Base-by-base conservation (phyloP, 441 rosid genomes). In the Croton setiger region DNA sequence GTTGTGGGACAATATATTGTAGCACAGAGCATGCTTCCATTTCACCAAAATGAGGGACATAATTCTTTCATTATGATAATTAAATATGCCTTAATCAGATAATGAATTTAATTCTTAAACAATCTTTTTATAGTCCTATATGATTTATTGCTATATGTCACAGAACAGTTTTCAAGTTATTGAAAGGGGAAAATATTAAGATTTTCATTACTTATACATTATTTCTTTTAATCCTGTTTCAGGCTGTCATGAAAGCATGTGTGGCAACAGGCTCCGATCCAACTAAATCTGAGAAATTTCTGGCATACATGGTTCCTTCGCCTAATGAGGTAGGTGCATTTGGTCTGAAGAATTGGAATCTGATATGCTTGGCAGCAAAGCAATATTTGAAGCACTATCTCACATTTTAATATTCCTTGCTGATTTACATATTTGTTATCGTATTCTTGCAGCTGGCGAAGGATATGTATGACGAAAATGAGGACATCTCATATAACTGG, bases 211-310 rank as follows among this genome's bases (percentile, higher is more conserved):
- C 17, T 53, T 15, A 60, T 59, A 49, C 7, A 60, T 39, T 58
- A 21, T 43, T 63, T 66, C 23, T 71, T 62, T 33, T 37, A 63
- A 7, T 60, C 71, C 67, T 45, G 20, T 60, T 56, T 36, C 90
- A 95, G 99, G 99, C 98, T 61, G 69, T 95, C 65, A 84, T 95
- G 92, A 95, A 90, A 86, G 94, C 98, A 74, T 95, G 87, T 67
- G 82, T 81, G 74, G 83, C 90, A 67, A 68, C 83, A 60, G 92
- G 93, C 72, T 76, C 93, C 9, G 98, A 92, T 79, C 79, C 87
- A 6, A 67, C 82, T 51, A 84, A 89, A 59, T 89, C 86, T 4
- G 99, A 95, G 79, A 90, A 88, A 56, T 90, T 95, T 75, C 82
- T 95, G 81, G 92, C 94, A 2, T 95, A 95, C 82, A 89, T 90